These are phyloP conservation scores for Brettanomyces anomalus DNA, from an alignment of 805 yeast species.

Conservation along the genomic window DNA sequence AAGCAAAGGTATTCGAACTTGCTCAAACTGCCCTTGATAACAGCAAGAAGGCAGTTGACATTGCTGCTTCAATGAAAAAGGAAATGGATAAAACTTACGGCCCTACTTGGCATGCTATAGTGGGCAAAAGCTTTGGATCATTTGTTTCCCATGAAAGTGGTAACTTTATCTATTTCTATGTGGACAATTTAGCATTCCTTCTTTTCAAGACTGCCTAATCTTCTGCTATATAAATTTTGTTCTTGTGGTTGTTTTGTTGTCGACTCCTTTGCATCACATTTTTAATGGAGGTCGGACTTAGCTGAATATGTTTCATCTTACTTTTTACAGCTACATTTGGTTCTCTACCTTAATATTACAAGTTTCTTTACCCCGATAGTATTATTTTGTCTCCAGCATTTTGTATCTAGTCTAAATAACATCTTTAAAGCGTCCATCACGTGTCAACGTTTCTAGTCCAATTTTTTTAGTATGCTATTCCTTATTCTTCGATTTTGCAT, in stretches of 20 bases:
- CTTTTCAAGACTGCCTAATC: slow-evolving; percentile 56
- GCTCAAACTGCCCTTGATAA: slow-evolving; percentile 35
- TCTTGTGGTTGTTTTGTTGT: too few relatives aligned
- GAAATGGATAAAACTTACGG: slow-evolving; percentile 55
- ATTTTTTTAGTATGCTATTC: not conserved
- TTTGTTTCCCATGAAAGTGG: slow-evolving; percentile 74
- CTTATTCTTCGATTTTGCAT: not conserved
- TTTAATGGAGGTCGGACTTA: too few relatives aligned
- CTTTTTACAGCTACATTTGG: too few relatives aligned
- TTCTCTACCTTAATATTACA: too few relatives aligned
- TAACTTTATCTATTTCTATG: slow-evolving; percentile 59
- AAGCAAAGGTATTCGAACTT: slow-evolving; percentile 38
- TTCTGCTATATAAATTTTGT: not conserved
- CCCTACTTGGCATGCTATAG: slow-evolving; percentile 74
- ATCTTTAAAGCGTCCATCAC: too few relatives aligned
- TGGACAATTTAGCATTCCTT: slow-evolving; percentile 59
- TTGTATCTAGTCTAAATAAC: not conserved
- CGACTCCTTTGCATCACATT: too few relatives aligned
- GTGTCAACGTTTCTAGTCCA: not conserved
- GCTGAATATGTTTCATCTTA: too few relatives aligned
- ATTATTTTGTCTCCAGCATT: not conserved
- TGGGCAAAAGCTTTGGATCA: slow-evolving; percentile 72
- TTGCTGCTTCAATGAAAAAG: slow-evolving; percentile 59
- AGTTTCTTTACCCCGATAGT: not conserved
- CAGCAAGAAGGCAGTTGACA: slow-evolving; percentile 43